Conservation (phyloP, 2,329 filamentous ascomycete genomes). For the Cordyceps fumosorosea region DNA sequence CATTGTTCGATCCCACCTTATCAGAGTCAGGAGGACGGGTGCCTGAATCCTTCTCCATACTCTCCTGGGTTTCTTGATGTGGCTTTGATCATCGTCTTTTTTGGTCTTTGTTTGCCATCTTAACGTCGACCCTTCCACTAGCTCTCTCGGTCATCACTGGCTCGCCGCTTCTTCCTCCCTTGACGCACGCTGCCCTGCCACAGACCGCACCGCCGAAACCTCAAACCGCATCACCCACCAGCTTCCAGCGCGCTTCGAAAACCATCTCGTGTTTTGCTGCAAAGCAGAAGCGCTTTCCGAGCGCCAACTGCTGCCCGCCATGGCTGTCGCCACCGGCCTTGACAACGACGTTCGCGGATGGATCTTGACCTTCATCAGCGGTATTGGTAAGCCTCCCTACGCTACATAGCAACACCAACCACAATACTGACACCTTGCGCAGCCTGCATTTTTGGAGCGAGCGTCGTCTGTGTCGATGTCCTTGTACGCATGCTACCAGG, state of each 20-base stretch:
- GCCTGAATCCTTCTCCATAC: not conserved
- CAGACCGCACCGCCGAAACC: not conserved
- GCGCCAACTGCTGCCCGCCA: not conserved
- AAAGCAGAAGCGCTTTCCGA: not conserved
- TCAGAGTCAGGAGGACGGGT: not conserved
- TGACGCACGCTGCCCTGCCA: not conserved
- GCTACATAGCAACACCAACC: constrained; percentile 8
- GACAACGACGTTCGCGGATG: constrained; percentile 86
- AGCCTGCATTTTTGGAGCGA: constrained; percentile 68
- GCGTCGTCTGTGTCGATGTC: constrained; percentile 81
- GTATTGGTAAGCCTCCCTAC: constrained; percentile 45
- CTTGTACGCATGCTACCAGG: constrained; percentile 66
- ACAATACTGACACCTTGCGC: constrained; percentile 14
- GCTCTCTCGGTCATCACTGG: not conserved
- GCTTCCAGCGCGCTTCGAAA: not conserved
- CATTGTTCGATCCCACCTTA: not conserved
- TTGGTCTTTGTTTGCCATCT: not conserved
- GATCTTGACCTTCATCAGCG: constrained; percentile 85
- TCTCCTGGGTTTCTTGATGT: not conserved
- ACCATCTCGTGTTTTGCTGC: not conserved
- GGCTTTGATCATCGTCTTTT: not conserved
- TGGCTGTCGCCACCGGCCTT: constrained; percentile 25
- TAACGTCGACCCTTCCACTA: not conserved
- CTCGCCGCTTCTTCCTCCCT: not conserved
- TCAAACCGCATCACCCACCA: not conserved